phyloP scores from a whole-genome alignment of 202 grass and related monocot species.

The Zizania palustris region DNA sequence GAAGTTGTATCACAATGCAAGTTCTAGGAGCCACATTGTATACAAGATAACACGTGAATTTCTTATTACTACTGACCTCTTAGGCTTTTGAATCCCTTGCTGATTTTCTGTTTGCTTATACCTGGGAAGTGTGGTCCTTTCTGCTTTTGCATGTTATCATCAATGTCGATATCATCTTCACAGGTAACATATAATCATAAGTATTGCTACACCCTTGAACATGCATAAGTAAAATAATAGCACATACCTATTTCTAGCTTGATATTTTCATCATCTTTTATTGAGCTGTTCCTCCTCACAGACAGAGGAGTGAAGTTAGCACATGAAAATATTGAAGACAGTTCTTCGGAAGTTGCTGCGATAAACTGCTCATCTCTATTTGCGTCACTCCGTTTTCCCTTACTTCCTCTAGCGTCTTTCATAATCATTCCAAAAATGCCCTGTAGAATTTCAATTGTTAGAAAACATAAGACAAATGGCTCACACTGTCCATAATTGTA shows the following conservation, averaged over 20 bases:
- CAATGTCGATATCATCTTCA: constrained; percentile 96
- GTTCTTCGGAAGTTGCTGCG: constrained; percentile 56
- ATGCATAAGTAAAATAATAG: constrained; percentile 37
- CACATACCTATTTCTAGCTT: constrained; percentile 84
- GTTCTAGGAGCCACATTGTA: constrained; percentile 10
- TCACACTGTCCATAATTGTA: constrained; percentile 33
- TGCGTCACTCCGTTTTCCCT: constrained; percentile 63
- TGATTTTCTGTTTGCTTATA: constrained; percentile 79
- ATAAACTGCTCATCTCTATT: constrained; percentile 48
- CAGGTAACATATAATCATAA: constrained; percentile 35
- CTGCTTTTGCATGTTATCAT: constrained; percentile 73
- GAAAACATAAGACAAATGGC: constrained; percentile 23
- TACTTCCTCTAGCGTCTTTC: constrained; percentile 86
- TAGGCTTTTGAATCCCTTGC: constrained; percentile 76
- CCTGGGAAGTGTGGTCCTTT: constrained; percentile 79
- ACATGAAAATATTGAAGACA: constrained; percentile 72
- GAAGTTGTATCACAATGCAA: constrained; percentile 31
- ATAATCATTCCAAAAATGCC: constrained; percentile 85
- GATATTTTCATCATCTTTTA: constrained; percentile 60
- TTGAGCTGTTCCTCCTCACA: constrained; percentile 60
- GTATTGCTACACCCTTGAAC: constrained; percentile 17
- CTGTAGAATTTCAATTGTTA: constrained; percentile 54
- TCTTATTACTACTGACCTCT: constrained; percentile 60
- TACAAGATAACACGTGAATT: background rate
- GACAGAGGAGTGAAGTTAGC: constrained; percentile 60